phyloP scores from a whole-genome alignment of 768 basidiomycete species.

The Pisolithus sp. region DNA sequence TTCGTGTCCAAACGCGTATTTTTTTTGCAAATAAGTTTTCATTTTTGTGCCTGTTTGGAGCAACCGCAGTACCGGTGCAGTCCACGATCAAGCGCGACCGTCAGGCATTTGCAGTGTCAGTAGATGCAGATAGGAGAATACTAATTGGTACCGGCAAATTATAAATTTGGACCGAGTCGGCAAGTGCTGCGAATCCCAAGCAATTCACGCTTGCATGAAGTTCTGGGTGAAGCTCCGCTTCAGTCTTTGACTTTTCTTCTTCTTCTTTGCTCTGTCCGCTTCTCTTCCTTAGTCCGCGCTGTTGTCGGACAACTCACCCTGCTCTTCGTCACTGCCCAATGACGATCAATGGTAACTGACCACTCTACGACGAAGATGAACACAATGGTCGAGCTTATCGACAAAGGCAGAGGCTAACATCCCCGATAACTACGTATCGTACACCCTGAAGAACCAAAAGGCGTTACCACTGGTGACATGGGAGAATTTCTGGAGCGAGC shows the following conservation, averaged over 20 bases:
- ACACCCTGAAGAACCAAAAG: constrained; percentile 65
- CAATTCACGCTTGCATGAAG: constrained; percentile 27
- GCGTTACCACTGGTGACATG: constrained; percentile 61
- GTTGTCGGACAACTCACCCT: constrained; percentile 21
- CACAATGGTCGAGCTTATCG: constrained; percentile 10
- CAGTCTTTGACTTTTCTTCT: constrained; percentile 11
- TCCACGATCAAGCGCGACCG: background rate
- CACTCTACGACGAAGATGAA: background rate
- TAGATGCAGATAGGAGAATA: background rate
- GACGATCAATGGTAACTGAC: constrained; percentile 6
- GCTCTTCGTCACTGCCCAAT: constrained; percentile 11
- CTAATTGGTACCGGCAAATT: background rate
- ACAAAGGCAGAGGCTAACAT: constrained; percentile 47
- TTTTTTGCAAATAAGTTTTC: background rate
- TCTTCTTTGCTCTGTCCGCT: constrained; percentile 9
- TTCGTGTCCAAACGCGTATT: too few relatives aligned
- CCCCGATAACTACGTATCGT: constrained; percentile 77
- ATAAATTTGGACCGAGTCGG: background rate
- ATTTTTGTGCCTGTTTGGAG: background rate
- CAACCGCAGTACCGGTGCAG: background rate
- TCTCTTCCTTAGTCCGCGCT: constrained; percentile 8
- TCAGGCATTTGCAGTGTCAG: background rate
- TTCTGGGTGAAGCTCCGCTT: background rate
- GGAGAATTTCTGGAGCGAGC: constrained; percentile 51
- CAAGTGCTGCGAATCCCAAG: constrained; percentile 22